Evolutionary conservation across 768 basidiomycete genomes (phyloP), one percentile per base, ranked within the genome.

Genomic region (Kwoniella sp.): DNA sequence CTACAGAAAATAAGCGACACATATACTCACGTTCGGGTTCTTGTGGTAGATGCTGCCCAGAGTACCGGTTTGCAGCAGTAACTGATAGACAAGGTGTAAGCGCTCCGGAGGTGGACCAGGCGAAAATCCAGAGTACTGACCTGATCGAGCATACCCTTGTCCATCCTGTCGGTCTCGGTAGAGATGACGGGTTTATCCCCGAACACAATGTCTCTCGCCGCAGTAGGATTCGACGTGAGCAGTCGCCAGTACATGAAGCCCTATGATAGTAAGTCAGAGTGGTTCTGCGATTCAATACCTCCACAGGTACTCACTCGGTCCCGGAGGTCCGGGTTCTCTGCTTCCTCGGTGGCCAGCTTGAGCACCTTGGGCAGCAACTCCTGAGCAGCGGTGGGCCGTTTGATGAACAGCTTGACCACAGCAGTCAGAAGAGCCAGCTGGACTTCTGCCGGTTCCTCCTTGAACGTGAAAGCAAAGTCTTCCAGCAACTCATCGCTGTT

Each of bases 161-260:
- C 93, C 89, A 99, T 95, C 48, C 89, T 79, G 67, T 99, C 95
- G 3, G 91, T 89, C 71, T 98, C 93, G 2, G 89, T 98, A n/a
- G 90, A 92, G 59, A 99, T 98, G 2, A 90, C 80, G 26, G 95
- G 95, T 66, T 95, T 95, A 62, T 91, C 89, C 14, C 88, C 80
- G 17, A 98, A 79, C 29, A 98, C 92, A 57, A 98, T 86, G 59
- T 89, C 86, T 32, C 85, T 82, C 6, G 95, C 92, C 0, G 85
- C 85, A 7, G 84, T 77, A 1, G 92, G 90, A 69, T 95, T 90
- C 65, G 90, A 85, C 8, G 93, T 92, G 38, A 98, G 81, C 76
- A 99, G 80, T 32, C 95, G 84, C 95, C 95, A 99, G 76, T 98
- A 99, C 87, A 99, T 98, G 78, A 92, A 98, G 3, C 95, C 95